Percentiles rank a stretch among this genome's conserved stretches.
Conservation (phyloP, 129 eudicot species). For the Kitagawia praeruptora region DNA sequence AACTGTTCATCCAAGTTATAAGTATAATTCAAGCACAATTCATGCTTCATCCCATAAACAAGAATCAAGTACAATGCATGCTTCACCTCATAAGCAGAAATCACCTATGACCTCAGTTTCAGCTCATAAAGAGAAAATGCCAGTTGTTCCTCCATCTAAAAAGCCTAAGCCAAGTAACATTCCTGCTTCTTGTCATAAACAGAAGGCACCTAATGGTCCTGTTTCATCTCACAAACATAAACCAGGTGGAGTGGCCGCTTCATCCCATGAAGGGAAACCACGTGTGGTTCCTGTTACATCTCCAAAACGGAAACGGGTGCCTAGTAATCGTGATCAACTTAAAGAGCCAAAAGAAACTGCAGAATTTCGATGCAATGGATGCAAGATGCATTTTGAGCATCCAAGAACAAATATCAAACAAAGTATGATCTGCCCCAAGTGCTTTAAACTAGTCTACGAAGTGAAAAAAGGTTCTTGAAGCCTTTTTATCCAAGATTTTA, state of each 20-base stretch:
- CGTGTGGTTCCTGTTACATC: conserved; percentile 1
- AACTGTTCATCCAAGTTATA: background rate
- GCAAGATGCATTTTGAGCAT: conserved; percentile 82
- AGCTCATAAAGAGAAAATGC: background rate
- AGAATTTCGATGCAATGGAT: conserved; percentile 53
- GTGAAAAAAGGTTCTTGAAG: background rate
- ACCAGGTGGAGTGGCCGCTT: no score
- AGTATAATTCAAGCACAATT: background rate
- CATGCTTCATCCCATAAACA: background rate
- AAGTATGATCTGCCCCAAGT: conserved; percentile 74
- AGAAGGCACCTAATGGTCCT: no score
- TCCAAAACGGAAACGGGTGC: conserved; percentile 1
- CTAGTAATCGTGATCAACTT: conserved; percentile 16
- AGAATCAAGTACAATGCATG: background rate
- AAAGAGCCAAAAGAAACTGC: conserved; percentile 27
- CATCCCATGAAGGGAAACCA: background rate
- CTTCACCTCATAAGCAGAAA: background rate
- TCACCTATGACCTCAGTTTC: background rate
- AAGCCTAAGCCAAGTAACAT: background rate
- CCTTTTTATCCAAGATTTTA: background rate
- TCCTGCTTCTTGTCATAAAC: background rate
- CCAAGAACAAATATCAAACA: conserved; percentile 58
- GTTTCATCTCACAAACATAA: no score
- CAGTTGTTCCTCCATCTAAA: background rate
- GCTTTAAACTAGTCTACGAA: conserved; percentile 31